phyloP scores from a whole-genome alignment of 495 filamentous ascomycete species.

The Penicillium nucicola region DNA sequence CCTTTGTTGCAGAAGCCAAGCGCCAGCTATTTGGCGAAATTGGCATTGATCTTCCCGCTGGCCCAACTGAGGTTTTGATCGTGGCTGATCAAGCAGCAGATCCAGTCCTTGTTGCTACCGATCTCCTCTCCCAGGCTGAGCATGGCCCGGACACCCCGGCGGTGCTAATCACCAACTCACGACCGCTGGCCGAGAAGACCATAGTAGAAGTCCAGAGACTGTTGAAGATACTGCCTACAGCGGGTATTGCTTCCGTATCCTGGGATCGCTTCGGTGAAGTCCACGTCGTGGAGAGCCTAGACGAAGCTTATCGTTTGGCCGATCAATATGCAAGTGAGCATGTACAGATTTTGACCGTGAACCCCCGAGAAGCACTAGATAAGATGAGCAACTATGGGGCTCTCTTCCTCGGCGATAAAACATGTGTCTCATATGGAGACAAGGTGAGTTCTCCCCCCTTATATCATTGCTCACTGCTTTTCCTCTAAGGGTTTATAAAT shows the following conservation, averaged over 20 bases:
- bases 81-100: constrained; percentile 49
- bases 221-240: constrained; percentile 40
- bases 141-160: constrained; percentile 52
- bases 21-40: background rate
- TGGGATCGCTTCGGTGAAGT: constrained; percentile 52
- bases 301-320: constrained; percentile 48
- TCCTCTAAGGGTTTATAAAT: too few species aligned
- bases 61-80: constrained; percentile 54
- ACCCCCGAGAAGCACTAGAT: constrained; percentile 44
- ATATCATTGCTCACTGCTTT: too few species aligned
- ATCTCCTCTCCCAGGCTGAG: constrained; percentile 51
- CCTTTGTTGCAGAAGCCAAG: constrained; percentile 50
- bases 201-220: constrained; percentile 38
- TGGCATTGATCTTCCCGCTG: constrained; percentile 52
- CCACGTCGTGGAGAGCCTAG: constrained; percentile 36
- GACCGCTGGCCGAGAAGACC: constrained; percentile 23
- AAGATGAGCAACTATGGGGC: constrained; percentile 53
- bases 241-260: constrained; percentile 37
- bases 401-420: constrained; percentile 52
- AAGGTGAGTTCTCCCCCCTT: constrained; percentile 15
- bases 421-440: constrained; percentile 52
- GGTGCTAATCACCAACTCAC: constrained; percentile 44
- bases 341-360: constrained; percentile 50
- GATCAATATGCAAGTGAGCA: constrained; percentile 53
- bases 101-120: constrained; percentile 48